phyloP scores from a whole-genome alignment of 2,329 filamentous ascomycete genomes.

The Colletotrichum tofieldiae region DNA sequence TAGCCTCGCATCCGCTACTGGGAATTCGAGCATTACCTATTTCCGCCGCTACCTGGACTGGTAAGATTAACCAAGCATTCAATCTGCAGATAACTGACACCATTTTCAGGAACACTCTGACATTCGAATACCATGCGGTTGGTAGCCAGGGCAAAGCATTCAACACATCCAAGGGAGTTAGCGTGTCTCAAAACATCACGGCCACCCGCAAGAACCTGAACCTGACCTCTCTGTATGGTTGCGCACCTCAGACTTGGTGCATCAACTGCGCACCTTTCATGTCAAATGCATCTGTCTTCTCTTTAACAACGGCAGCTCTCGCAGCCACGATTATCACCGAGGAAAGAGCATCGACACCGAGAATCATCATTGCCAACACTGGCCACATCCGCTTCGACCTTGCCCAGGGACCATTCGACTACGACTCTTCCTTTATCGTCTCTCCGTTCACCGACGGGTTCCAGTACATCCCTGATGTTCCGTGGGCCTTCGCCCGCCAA shows the following conservation, averaged over 20 bases:
- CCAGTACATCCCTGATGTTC: slow-evolving; percentile 68
- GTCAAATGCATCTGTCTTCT: slow-evolving; percentile 26
- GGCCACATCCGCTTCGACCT: slow-evolving; percentile 75
- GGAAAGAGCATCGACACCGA: slow-evolving; percentile 57
- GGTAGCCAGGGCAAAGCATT: slow-evolving; percentile 55
- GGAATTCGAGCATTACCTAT: slow-evolving; percentile 59
- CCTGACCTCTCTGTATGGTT: slow-evolving; percentile 71
- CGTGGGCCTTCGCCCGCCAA: slow-evolving; percentile 52
- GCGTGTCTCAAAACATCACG: slow-evolving; percentile 66
- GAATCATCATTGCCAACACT: slow-evolving; percentile 74
- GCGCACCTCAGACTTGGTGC: slow-evolving; percentile 73
- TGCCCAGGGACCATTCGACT: slow-evolving; percentile 74
- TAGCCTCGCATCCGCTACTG: slow-evolving; percentile 24
- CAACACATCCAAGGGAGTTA: slow-evolving; percentile 55
- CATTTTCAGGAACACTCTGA: slow-evolving; percentile 20
- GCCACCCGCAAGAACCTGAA: slow-evolving; percentile 66
- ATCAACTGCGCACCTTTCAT: slow-evolving; percentile 69
- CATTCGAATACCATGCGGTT: slow-evolving; percentile 75
- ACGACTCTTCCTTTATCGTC: slow-evolving; percentile 67
- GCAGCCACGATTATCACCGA: slow-evolving; percentile 64
- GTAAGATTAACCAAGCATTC: slow-evolving; percentile 64
- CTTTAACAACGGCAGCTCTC: slow-evolving; percentile 12
- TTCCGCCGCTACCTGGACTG: slow-evolving; percentile 78
- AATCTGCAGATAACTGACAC: neutral
- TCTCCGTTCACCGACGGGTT: slow-evolving; percentile 70